Evolutionary conservation across 164 flowering plant genomes (phyloP).

Genomic region (Liriodendron chinense): DNA sequence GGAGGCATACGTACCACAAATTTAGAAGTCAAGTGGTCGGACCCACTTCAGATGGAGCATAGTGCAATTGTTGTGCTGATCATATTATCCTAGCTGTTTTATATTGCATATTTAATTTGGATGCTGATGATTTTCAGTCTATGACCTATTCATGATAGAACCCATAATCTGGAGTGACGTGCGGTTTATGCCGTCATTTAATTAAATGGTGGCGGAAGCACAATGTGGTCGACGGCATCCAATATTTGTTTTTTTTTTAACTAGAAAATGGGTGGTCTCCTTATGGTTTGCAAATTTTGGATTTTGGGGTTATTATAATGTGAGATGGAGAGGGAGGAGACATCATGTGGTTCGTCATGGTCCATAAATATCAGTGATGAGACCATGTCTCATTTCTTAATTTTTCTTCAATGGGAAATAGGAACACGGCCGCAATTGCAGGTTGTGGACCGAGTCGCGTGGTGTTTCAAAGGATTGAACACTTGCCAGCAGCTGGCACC

Average conservation of each 20-base stretch:
- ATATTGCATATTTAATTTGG: no score
- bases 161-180: background rate
- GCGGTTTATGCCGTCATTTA: background rate
- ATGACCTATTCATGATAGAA: background rate
- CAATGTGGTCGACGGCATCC: background rate
- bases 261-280: background rate
- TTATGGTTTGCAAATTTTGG: background rate
- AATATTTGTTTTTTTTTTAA: background rate
- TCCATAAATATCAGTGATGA: constrained; percentile 12
- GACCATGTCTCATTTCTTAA: background rate
- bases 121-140: background rate
- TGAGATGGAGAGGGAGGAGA: constrained; percentile 1
- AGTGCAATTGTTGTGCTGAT: no score
- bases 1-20: no score
- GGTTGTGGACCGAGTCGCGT: background rate
- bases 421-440: background rate
- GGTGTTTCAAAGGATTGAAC: background rate
- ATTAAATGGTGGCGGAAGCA: background rate
- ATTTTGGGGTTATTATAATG: background rate
- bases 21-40: no score
- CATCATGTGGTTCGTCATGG: constrained; percentile 26
- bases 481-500: background rate
- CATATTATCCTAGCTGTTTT: no score
- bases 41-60: no score
- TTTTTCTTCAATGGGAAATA: background rate